These are phyloP conservation scores for Candida gigantensis DNA, from an alignment of 1,139 yeast genomes.

Conservation along the genomic window DNA sequence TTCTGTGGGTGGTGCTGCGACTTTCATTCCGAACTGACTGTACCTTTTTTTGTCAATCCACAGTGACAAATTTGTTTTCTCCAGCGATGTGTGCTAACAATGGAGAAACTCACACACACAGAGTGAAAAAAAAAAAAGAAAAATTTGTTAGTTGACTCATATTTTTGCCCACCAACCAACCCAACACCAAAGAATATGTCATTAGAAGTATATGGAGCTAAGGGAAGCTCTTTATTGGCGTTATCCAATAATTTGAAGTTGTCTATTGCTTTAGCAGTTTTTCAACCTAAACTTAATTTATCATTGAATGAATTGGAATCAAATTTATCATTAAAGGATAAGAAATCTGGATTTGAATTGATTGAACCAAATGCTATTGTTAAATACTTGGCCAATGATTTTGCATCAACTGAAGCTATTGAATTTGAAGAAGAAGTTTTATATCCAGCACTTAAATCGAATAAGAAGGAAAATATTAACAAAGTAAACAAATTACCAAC, in stretches of 20 bases:
- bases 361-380: slow-evolving; percentile 84
- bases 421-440: slow-evolving; percentile 33
- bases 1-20: too few species aligned
- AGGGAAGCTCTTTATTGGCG: slow-evolving; percentile 38
- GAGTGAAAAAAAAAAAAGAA: slow-evolving; percentile 2
- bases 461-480: slow-evolving; percentile 23
- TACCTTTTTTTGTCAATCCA: too few species aligned
- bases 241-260: slow-evolving; percentile 61
- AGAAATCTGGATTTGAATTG: slow-evolving; percentile 48
- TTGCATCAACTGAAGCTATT: slow-evolving; percentile 26
- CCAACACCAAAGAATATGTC: slow-evolving; percentile 15
- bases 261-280: slow-evolving; percentile 51
- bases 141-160: slow-evolving; percentile 9
- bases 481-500: slow-evolving; percentile 15
- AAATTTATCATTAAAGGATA: slow-evolving; percentile 32
- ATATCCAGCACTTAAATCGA: slow-evolving; percentile 33
- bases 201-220: slow-evolving; percentile 42
- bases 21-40: too few species aligned
- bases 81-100: too few species aligned
- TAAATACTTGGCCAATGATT: slow-evolving; percentile 60
- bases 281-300: slow-evolving; percentile 31
- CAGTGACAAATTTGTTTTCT: too few species aligned
- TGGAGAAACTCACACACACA: background rate
- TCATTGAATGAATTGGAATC: slow-evolving; percentile 27
- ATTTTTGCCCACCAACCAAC: background rate